Conservation (phyloP, 768 basidiomycete genomes). For the Saitozyma podzolica region DNA sequence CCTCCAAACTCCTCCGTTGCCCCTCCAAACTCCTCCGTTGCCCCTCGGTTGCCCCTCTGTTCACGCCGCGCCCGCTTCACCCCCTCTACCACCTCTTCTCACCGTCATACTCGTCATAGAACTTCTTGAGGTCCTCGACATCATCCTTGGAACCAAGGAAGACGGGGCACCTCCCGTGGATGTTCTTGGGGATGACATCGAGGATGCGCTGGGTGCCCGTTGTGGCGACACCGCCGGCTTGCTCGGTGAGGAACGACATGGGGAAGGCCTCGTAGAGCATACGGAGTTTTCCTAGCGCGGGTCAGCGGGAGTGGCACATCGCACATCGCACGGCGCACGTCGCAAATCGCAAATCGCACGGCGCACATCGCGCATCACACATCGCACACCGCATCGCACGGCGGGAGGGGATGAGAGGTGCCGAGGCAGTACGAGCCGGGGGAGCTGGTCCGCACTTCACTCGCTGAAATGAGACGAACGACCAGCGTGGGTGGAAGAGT, state of each 20-base stretch:
- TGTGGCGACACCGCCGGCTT: conserved; percentile 96
- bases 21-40: too few relatives aligned
- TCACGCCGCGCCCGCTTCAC: too few relatives aligned
- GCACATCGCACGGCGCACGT: neutral
- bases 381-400: too few relatives aligned
- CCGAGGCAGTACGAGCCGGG: too few relatives aligned
- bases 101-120: conserved; percentile 60
- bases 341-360: neutral
- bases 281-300: conserved; percentile 74
- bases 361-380: neutral
- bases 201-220: conserved; percentile 92
- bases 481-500: too few relatives aligned
- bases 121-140: conserved; percentile 83
- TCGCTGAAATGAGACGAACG: too few relatives aligned
- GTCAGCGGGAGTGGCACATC: neutral
- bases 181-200: conserved; percentile 79
- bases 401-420: too few relatives aligned
- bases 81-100: conserved; percentile 38
- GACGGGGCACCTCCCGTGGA: conserved; percentile 89
- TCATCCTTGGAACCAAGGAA: conserved; percentile 94
- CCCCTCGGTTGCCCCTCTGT: too few relatives aligned
- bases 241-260: conserved; percentile 92
- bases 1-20: too few relatives aligned
- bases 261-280: conserved; percentile 97
- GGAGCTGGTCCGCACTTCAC: too few relatives aligned